Evolutionary conservation across 176 grass and related monocot species (phyloP).

Genomic region (Cocos nucifera): DNA sequence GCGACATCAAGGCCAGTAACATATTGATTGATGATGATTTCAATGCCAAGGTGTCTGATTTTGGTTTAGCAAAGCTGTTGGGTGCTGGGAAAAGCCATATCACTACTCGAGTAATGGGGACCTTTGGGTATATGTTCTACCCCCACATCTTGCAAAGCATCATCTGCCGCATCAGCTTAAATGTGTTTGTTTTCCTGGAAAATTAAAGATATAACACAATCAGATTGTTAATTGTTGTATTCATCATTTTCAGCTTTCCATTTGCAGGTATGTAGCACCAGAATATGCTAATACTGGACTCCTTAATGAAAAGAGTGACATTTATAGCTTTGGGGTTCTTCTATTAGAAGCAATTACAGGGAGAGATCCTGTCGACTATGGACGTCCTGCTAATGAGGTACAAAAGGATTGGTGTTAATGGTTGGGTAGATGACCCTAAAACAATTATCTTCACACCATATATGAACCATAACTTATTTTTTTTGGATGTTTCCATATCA

Average conservation of each 20-base stretch:
- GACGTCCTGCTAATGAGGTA: conserved; percentile 15
- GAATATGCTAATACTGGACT: conserved; percentile 16
- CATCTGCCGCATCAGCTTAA: neutral
- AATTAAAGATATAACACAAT: neutral
- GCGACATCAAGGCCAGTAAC: conserved; percentile 19
- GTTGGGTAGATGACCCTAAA: too few relatives aligned
- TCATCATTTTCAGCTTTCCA: neutral
- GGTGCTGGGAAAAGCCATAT: conserved; percentile 17
- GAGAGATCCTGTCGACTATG: conserved; percentile 13
- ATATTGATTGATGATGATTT: conserved; percentile 19
- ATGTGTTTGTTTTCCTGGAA: neutral
- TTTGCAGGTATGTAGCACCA: conserved; percentile 14
- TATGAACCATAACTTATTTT: too few relatives aligned
- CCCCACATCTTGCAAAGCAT: neutral
- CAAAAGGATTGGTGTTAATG: neutral
- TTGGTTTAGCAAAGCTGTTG: conserved; percentile 20
- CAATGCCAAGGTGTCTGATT: conserved; percentile 20
- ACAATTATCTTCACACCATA: too few relatives aligned
- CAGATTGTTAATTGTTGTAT: neutral
- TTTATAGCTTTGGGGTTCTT: conserved; percentile 16
- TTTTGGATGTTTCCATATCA: too few relatives aligned
- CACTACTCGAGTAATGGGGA: conserved; percentile 14
- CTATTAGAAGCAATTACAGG: conserved; percentile 17
- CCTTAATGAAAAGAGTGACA: conserved; percentile 18
- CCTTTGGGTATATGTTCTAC: conserved; percentile 18